Evolutionary conservation across 2,329 filamentous ascomycete genomes (phyloP), one percentile per base, ranked within the genome.

Genomic region (Celoporthe dispersa): DNA sequence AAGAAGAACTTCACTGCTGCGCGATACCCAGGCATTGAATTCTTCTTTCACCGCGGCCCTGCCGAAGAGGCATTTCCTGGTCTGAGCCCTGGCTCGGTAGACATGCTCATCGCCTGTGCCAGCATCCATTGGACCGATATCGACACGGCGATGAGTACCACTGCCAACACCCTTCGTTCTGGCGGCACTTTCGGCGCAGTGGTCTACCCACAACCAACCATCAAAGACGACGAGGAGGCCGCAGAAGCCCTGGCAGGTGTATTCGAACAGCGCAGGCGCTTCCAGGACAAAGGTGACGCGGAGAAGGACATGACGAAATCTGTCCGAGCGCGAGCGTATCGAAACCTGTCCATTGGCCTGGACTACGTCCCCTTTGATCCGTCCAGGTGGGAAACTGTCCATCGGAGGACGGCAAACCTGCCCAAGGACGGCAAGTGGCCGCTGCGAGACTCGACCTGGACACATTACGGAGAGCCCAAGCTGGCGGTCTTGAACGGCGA

Each of bases 101-200:
- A 71, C 25, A 70, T 71, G 70, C 55, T 57, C 33, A 65, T 70
- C 25, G 59, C 70, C 3, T 71, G 70, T 41, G 70, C 64, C 59
- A 69, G 67, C 28, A 63, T 71, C 14, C 70, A 71, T 37, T 71
- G 51, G 55, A 71, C 64, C 9, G 70, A 71, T 35, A 55, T 68
- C 33, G 67, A 67, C 9, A 44, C 31, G 35, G 61, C 70, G 28
- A 71, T 68, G 31, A 48, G 12, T 2, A 70, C 62, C 31, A 48
- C 70, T 25, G 66, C 66, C 37, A 37, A 39, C n/a, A 67, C 66
- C n/a, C 55, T 71, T 12, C 64, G 70, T 51, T 53, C 68, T 11
- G 70, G 70, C n/a, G 70, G 70, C 48, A 71, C 70, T 0, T 64
- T 70, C 3, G 70, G 62, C 19, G 63, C 70, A 14, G 70, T 71